Percentiles rank a stretch among this genome's conserved stretches.
Conservation (phyloP, 2,329 filamentous ascomycete genomes). For the Aspergillus sp. region DNA sequence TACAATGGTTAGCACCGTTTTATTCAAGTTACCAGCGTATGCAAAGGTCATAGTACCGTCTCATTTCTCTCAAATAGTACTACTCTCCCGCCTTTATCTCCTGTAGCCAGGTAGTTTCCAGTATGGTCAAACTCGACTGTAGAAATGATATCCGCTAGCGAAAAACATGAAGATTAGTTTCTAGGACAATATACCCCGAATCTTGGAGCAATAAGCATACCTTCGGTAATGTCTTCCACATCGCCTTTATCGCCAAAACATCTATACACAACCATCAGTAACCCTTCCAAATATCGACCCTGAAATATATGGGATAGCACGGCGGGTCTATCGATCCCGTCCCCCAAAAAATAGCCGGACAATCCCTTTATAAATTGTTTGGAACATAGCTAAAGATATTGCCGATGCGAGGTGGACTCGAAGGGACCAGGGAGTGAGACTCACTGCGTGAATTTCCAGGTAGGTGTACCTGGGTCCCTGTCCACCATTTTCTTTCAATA, state of each 20-base stretch:
- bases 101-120: constrained; percentile 53
- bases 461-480: constrained; percentile 88
- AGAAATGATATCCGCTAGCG: constrained; percentile 51
- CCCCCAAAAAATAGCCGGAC: background rate
- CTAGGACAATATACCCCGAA: background rate
- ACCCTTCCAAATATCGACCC: background rate
- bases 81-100: constrained; percentile 52
- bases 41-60: constrained; percentile 59
- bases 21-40: constrained; percentile 3
- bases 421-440: constrained; percentile 38
- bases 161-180: background rate
- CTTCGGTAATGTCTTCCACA: constrained; percentile 98
- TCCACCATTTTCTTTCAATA: constrained; percentile 78
- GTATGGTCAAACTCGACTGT: constrained; percentile 55
- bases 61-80: constrained; percentile 74
- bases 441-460: constrained; percentile 99
- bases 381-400: background rate
- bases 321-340: background rate
- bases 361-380: background rate
- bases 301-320: background rate
- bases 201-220: constrained; percentile 46
- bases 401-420: background rate
- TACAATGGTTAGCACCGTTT: constrained; percentile 32
- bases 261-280: constrained; percentile 50
- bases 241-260: constrained; percentile 99